Percentiles rank a stretch among this genome's conserved stretches.
These are phyloP conservation scores for Isabelozyma heimii DNA, from an alignment of 805 yeast genomes.

Conservation along the genomic window DNA sequence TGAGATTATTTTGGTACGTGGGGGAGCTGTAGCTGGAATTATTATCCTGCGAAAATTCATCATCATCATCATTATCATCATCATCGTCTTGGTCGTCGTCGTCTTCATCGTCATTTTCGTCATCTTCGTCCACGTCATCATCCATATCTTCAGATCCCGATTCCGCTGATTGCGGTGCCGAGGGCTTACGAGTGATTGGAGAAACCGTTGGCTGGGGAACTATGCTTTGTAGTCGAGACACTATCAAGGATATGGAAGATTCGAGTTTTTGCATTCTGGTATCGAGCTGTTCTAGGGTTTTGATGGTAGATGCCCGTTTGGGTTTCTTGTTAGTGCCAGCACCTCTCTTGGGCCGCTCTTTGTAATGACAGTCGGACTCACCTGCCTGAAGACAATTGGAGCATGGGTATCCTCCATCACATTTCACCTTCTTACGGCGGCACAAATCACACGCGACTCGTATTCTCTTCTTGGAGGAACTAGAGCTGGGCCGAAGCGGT, in stretches of 20 bases:
- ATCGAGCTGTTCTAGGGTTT: conserved; percentile 1
- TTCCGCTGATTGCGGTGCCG: not conserved
- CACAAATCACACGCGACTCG: conserved; percentile 32
- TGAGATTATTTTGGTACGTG: not conserved
- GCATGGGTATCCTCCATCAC: conserved; percentile 31
- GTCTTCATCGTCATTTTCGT: not conserved
- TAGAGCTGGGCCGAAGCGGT: not conserved
- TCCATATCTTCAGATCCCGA: not conserved
- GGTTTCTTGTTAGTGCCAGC: not conserved
- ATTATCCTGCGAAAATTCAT: not conserved
- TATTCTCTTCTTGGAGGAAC: conserved; percentile 12
- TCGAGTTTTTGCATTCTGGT: conserved; percentile 2
- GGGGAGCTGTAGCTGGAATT: not conserved
- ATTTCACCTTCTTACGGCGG: conserved; percentile 30
- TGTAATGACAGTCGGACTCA: conserved; percentile 19
- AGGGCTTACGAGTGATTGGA: not conserved
- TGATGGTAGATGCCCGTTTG: not conserved
- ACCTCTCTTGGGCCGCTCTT: conserved; percentile 11
- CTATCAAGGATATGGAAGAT: not conserved
- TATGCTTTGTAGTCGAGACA: not conserved
- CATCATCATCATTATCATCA: conserved; percentile 2
- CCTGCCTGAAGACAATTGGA: conserved; percentile 20
- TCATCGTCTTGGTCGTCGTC: not conserved
- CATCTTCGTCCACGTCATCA: not conserved
- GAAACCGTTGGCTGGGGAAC: not conserved